Evolutionary conservation across 1,284 basidiomycete species (phyloP), one percentile per base, ranked within the genome.

Genomic region (Malassezia sp.): DNA sequence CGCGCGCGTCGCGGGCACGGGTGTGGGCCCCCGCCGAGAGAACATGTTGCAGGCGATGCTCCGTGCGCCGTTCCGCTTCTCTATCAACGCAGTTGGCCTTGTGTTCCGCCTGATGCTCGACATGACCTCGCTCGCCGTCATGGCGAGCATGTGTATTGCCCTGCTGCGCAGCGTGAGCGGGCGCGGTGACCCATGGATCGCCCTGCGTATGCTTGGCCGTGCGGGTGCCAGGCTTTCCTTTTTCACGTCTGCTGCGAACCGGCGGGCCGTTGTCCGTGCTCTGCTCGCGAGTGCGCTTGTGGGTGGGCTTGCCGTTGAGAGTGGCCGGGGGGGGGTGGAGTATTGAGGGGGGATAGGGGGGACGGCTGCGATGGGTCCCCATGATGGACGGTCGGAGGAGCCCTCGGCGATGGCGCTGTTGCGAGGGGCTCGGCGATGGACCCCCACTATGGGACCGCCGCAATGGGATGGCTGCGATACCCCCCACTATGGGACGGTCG

Each of bases 91-190:
- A 7, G 28, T 51, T 37, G 45, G 57, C 20, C 41, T 59, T 17
- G 27, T 45, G 2, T 39, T 55, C 11, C 51, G 59, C 11, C 46
- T 61, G 31, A 41, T 59, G 35, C 45, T 61, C 23, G 59, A 61
- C 35, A 22, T 54, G 34, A 52, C 56, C 20, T 55, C 52, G 26
- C 21, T 61, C 21, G 45, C 35, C 5, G 30, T 61, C 14, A 21
- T 61, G 21, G 29, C 51, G 22, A 53, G 33, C 27, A 11, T 56
- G 15, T 12, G 47, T 4, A 35, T 59, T 7, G 48, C 56, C 3
- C n/a, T 49, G n/a, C n/a, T 60, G 12, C 49, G 49, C 15, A 41
- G 51, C 18, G 15, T 57, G 4, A 53, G 55, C 5, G 59, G 59
- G 6, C 34, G 49, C 14, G 57, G 59, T 20, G 59, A 61, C 33